Base-by-base conservation (phyloP, 768 basidiomycete genomes). In the Tricholoma matsutake region DNA sequence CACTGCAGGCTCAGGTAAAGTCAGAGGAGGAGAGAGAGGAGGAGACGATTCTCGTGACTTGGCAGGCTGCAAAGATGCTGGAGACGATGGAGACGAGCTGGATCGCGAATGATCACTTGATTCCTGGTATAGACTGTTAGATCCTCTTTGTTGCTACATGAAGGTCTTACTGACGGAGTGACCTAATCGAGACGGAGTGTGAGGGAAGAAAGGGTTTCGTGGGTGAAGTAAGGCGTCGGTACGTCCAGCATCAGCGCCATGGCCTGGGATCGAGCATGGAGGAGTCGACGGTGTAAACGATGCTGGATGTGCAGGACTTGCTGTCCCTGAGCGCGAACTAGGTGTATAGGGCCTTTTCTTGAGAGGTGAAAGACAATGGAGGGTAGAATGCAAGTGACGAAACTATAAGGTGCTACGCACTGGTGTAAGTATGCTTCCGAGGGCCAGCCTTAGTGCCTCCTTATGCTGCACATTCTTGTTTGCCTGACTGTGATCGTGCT, bases 361-460 rank as follows among this genome's bases (percentile, higher is more conserved):
- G 43, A 54, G 57, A 56, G 55, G 68, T 55, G 53, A 31, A 29
- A 52, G 14, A 32, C 9, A 59, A 62, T 53, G 31, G 56, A 56
- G 59, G 58, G 52, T 57, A 63, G 51, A n/a, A 53, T 31, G 51
- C 29, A 53, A 32, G 28, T 31, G 16, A 10, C 16, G n/a, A 53
- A 53, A 31, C 14, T 11, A 53, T n/a, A n/a, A 60, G 54, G 56
- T 16, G 54, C 55, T 59, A 78, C 84, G 72, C 68, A 86, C 85
- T 63, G 85, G 85, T 10, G 81, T 73, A 11, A 88, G 71, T 45
- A 88, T 86, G 65, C 83, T 85, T 20, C 86, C 86, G 56, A 88
- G 71, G 0, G 82, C 85, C 28, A 85, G 78, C 37, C 82, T 76
- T 25, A 86, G 73, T 7, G 82, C 81, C 60, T 83, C 81, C 47